These are phyloP conservation scores for Daedaleopsis nitida DNA, from an alignment of 768 basidiomycete species.

Conservation along the genomic window DNA sequence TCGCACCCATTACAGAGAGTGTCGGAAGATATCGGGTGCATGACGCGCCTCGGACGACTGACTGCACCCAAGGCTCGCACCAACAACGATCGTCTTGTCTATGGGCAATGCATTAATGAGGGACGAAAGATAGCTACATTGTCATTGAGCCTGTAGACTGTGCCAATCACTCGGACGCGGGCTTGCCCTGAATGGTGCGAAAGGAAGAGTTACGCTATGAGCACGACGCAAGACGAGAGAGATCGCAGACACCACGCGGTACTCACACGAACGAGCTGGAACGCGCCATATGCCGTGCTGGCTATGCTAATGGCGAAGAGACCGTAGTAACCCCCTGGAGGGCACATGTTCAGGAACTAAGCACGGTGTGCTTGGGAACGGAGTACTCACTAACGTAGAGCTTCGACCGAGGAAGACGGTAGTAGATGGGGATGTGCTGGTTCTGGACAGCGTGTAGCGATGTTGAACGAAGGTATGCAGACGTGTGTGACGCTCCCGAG, in stretches of 20 bases:
- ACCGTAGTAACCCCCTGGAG: slow-evolving; percentile 54
- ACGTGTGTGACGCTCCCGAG: neutral
- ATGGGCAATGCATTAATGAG: neutral
- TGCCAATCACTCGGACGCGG: slow-evolving; percentile 16
- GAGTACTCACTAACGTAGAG: slow-evolving; percentile 62
- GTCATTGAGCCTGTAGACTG: neutral
- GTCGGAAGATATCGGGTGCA: neutral
- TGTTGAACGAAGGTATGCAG: neutral
- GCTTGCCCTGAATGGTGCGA: slow-evolving; percentile 26
- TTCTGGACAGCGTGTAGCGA: slow-evolving; percentile 25
- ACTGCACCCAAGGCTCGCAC: neutral
- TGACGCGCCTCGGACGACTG: neutral
- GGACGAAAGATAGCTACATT: neutral
- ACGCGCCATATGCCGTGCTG: slow-evolving; percentile 53
- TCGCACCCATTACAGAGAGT: neutral
- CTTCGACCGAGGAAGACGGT: slow-evolving; percentile 59
- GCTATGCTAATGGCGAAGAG: slow-evolving; percentile 56
- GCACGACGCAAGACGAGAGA: neutral
- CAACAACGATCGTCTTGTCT: neutral
- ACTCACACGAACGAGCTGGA: slow-evolving; percentile 44
- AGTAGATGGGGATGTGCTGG: slow-evolving; percentile 54
- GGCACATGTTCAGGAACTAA: neutral
- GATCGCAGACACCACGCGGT: neutral
- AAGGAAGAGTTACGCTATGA: neutral
- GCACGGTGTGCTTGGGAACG: neutral